These are phyloP conservation scores for Rhodamnia rubescens DNA, from an alignment of 345 rosid species.

Conservation along the genomic window DNA sequence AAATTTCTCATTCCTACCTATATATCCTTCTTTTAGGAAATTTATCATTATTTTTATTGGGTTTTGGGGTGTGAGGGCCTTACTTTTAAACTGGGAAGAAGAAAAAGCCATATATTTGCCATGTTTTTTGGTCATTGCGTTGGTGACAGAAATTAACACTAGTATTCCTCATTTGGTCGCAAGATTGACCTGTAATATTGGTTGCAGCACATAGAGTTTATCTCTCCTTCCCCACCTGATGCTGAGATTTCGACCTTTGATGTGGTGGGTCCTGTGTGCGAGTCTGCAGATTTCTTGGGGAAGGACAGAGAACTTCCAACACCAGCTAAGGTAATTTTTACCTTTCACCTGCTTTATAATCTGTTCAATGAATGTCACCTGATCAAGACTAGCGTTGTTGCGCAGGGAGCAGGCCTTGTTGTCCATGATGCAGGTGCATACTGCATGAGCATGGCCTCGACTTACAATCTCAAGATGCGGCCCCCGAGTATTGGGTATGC, in stretches of 20 bases:
- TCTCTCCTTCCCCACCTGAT: slow-evolving; percentile 59
- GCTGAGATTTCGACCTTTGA: slow-evolving; percentile 67
- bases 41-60: neutral
- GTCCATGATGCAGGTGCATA: slow-evolving; percentile 99
- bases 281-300: slow-evolving; percentile 98
- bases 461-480: slow-evolving; percentile 99
- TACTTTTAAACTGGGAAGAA: neutral
- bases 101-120: neutral
- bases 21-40: too few species aligned
- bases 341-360: neutral
- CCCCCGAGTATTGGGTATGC: slow-evolving; percentile 99
- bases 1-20: too few species aligned
- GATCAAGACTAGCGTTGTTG: slow-evolving; percentile 3
- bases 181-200: neutral
- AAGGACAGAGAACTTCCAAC: slow-evolving; percentile 91
- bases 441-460: slow-evolving; percentile 99
- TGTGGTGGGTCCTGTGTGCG: slow-evolving; percentile 98
- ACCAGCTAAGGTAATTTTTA: slow-evolving; percentile 47
- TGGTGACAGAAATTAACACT: neutral
- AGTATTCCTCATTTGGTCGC: neutral
- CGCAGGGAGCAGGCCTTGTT: slow-evolving; percentile 86
- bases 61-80: neutral
- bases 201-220: slow-evolving; percentile 87
- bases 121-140: neutral
- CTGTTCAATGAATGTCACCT: neutral